Base-by-base conservation (phyloP, 1,139 yeast species). In the Citeromyces siamensis region DNA sequence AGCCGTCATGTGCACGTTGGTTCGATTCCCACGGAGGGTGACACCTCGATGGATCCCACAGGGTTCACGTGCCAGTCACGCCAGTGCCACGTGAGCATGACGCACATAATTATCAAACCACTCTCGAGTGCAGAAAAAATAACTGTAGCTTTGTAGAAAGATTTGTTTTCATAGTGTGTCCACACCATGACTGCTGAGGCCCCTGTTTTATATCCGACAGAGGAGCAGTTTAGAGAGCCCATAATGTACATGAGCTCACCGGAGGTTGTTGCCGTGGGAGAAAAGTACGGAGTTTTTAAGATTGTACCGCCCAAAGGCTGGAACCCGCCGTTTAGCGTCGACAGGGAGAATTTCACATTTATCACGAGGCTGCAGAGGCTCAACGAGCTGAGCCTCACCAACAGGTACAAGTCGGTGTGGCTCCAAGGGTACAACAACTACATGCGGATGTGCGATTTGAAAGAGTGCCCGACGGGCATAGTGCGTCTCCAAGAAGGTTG, bases 281-380 rank as follows among this genome's bases (percentile, higher is more conserved):
- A 58, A 8, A 53, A 61, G 35, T 79, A 62, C 51, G 93, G 93
- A 1, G 66, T 81, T 46, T 55, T 81, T 21, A 81, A 80, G 49
- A 46, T 81, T 2, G 62, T 70, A 1, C 86, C 93, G 2, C 90
- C 90, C 0, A 40, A 44, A 4, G 59, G 50, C 9, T 77, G 82
- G 71, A 56, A 58, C 38, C 78, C 81, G 2, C 59, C 64, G 0
- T 66, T 79, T 43, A 64, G 71, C 42, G 58, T 80, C 13, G 66
- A 80, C 35, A 58, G 62, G 31, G 50, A 58, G 6, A 50, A 47
- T 16, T 79, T 81, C 52, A 64, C 56, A 38, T 80, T 81, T 48
- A 77, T 73, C 44, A 79, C 85, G 5, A 56, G 90, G 39, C 53
- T 75, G 18, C 90, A 81, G 50, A 68, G 64, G 37, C 49, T 81